These are phyloP conservation scores for Porphyra umbilicalis DNA, from an alignment of 31 red algal species.

Conservation along the genomic window DNA sequence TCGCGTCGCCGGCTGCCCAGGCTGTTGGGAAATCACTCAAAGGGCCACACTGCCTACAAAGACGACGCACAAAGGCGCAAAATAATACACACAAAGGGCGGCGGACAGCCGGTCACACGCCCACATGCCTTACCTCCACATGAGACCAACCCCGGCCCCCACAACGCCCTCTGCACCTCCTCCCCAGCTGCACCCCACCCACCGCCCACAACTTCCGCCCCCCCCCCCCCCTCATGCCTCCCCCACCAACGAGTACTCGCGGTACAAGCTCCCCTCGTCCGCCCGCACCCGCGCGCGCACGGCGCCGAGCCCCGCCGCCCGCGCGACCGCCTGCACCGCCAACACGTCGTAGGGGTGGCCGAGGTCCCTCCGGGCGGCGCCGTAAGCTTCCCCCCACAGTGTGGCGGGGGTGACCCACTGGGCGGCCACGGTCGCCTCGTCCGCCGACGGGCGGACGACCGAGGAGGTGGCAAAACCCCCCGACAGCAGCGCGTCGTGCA, in stretches of 20 bases:
- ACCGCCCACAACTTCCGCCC: too few relatives aligned
- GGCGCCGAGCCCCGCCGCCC: background rate
- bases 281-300: background rate
- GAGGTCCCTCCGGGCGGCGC: background rate
- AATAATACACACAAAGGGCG: too few relatives aligned
- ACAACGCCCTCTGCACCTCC: too few relatives aligned
- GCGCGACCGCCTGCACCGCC: background rate
- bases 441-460: background rate
- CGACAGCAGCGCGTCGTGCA: background rate
- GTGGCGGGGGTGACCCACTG: background rate
- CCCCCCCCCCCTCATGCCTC: background rate
- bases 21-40: too few relatives aligned
- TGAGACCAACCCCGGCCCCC: too few relatives aligned
- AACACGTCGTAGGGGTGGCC: background rate
- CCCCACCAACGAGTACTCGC: background rate
- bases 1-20: too few relatives aligned
- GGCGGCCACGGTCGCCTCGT: background rate
- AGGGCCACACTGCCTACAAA: too few relatives aligned
- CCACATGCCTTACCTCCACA: too few relatives aligned
- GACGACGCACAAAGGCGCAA: too few relatives aligned
- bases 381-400: background rate
- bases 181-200: too few relatives aligned
- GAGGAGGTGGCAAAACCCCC: background rate
- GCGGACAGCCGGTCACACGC: too few relatives aligned
- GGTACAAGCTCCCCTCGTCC: background rate